A percentile compares a stretch with the other conserved stretches of the same genome.
Conservation (phyloP, 345 rosid genomes). For the Kernera saxatilis region DNA sequence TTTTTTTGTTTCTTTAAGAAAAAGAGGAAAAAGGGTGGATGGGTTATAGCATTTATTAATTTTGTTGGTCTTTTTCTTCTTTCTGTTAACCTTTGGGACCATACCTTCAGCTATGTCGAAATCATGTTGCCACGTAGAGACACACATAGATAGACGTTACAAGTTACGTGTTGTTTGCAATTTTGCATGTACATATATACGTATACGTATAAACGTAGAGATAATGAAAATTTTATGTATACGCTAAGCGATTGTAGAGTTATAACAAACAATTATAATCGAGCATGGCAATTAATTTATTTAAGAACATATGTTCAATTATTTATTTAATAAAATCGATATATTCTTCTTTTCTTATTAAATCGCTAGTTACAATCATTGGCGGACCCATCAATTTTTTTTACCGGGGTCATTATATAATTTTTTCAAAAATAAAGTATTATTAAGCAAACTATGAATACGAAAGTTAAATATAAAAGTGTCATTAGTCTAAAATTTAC, state of each 20-base stretch:
- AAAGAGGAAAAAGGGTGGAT: conserved; percentile 5
- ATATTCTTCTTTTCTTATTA: too few relatives aligned
- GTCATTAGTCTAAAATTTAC: too few relatives aligned
- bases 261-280: neutral
- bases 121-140: conserved; percentile 26
- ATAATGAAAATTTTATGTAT: neutral
- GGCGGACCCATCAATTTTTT: too few relatives aligned
- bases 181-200: conserved; percentile 3
- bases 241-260: conserved; percentile 3
- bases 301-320: too few relatives aligned
- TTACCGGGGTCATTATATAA: too few relatives aligned
- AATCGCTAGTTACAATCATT: too few relatives aligned
- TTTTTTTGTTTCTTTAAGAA: neutral
- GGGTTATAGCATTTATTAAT: conserved; percentile 5
- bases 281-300: neutral
- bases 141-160: conserved; percentile 6
- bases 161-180: conserved; percentile 11
- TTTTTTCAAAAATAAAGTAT: too few relatives aligned
- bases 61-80: neutral
- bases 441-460: too few relatives aligned
- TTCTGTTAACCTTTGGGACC: conserved; percentile 19
- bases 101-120: conserved; percentile 13
- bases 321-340: too few relatives aligned
- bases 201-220: neutral
- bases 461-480: too few relatives aligned